phyloP scores from a whole-genome alignment of 148 eudicot species.

The Persicaria tinctoria region DNA sequence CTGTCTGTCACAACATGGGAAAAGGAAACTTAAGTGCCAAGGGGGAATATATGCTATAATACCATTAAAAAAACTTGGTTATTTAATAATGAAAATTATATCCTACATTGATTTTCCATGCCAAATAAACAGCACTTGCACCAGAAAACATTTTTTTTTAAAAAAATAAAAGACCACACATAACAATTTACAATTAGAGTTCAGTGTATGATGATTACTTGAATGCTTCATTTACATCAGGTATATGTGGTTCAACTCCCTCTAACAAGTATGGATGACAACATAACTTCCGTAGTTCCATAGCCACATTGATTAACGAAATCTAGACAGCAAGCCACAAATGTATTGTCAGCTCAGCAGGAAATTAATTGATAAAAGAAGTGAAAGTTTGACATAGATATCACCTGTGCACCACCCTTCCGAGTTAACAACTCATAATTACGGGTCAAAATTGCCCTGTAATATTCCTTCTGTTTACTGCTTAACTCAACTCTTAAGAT shows the following conservation, averaged over 20 bases:
- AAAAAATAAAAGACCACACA: background rate
- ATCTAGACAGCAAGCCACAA: constrained; percentile 37
- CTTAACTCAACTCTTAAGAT: constrained; percentile 89
- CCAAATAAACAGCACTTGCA: background rate
- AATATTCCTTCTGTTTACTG: constrained; percentile 94
- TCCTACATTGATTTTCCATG: background rate
- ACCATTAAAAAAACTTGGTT: background rate
- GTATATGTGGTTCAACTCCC: constrained; percentile 82
- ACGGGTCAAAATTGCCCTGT: constrained; percentile 95
- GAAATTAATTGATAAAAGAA: constrained; percentile 1
- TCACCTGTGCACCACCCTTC: constrained; percentile 91
- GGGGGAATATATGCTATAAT: background rate
- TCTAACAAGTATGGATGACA: constrained; percentile 97
- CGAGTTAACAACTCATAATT: constrained; percentile 88
- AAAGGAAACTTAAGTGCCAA: constrained; percentile 7
- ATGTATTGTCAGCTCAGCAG: constrained; percentile 11
- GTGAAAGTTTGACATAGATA: constrained; percentile 10
- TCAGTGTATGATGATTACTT: constrained; percentile 37
- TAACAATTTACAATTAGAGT: background rate
- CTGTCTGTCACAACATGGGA: constrained; percentile 42
- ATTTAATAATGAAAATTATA: background rate
- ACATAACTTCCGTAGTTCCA: constrained; percentile 96
- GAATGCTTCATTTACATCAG: constrained; percentile 60
- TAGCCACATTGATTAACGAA: constrained; percentile 85
- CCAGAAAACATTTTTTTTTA: background rate